Base-by-base conservation (phyloP, 2,329 filamentous ascomycete species). In the Verticillium albo-atrum region DNA sequence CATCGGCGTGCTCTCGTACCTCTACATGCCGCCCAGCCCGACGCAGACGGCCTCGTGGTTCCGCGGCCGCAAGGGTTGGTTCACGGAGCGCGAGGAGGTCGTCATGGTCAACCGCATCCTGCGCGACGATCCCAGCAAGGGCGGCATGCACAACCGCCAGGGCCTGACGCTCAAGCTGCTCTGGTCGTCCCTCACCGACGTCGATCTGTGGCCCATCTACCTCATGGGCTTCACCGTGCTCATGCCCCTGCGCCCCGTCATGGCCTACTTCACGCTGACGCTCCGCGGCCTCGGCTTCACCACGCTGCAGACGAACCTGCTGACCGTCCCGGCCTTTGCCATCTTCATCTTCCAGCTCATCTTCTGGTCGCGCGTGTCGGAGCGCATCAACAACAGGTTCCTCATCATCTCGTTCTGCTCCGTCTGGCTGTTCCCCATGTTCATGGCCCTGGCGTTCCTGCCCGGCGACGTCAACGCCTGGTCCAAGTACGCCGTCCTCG, bases 61-160 rank as follows among this genome's bases (percentile, higher is more conserved):
- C 63, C 78, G 84, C 2, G 82, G 82, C 2, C 82, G 82, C 57
- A 62, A 71, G 7, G 82, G 82, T 1, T 84, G 83, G 84, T 85
- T 87, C 68, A 78, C 70, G 12, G 83, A 86, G 63, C 75, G 72
- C 12, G 84, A 88, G 66, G 85, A 87, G 66, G 83, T 83, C 64
- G 85, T 87, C 64, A 81, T 87, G 77, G 82, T 86, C 15, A 87
- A 86, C 63, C 79, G 84, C 3, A 76, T 86, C 37, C 58, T 70
- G 20, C 63, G 66, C 2, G 67, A 68, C n/a, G 67, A 68, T 47
- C 66, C 67, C 0, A 58, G 55, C 54, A 63, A 63, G 66, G 77
- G 78, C 42, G 78, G 79, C 58, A 83, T 85, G 77, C 79, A 82
- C 65, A 84, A 83, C 60, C 77, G 81, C 10, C 74, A 83, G 65